phyloP scores from a whole-genome alignment of 306 rosid genomes.

The Inga oerstediana region DNA sequence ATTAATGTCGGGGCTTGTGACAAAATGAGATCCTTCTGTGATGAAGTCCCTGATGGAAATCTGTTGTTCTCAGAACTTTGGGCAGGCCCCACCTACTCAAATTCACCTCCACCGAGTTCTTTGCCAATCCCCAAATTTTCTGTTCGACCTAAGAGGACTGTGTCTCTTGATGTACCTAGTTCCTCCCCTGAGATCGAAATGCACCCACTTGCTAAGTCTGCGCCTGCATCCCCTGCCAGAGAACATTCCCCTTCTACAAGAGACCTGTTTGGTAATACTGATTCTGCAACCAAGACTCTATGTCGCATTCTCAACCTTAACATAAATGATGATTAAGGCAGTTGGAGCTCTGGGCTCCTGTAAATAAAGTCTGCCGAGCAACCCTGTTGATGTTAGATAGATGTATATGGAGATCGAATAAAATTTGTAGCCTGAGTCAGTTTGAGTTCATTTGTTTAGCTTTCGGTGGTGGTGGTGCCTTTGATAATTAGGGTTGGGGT shows the following conservation, averaged over 20 bases:
- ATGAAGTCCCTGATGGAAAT: slow-evolving; percentile 36
- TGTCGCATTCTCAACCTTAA: slow-evolving; percentile 80
- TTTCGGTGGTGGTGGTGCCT: slow-evolving; percentile 38
- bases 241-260: slow-evolving; percentile 42
- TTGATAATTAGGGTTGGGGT: slow-evolving; percentile 42
- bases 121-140: slow-evolving; percentile 89
- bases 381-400: slow-evolving; percentile 44
- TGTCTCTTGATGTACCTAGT: slow-evolving; percentile 62
- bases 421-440: slow-evolving; percentile 36
- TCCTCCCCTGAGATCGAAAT: slow-evolving; percentile 48
- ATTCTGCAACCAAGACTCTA: slow-evolving; percentile 67
- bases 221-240: slow-evolving; percentile 61
- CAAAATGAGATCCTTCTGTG: slow-evolving; percentile 42
- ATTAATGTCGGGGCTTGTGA: slow-evolving; percentile 39
- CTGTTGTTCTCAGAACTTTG: slow-evolving; percentile 77
- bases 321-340: slow-evolving; percentile 46
- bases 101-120: slow-evolving; percentile 93
- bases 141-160: slow-evolving; percentile 62
- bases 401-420: slow-evolving; percentile 57
- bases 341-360: slow-evolving; percentile 44
- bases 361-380: slow-evolving; percentile 41
- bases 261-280: slow-evolving; percentile 48
- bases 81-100: slow-evolving; percentile 97
- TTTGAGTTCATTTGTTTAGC: slow-evolving; percentile 45
- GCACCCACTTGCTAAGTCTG: slow-evolving; percentile 62